Evolutionary conservation across 352 stramenopile species (phyloP).

Genomic region (Globisporangium orthogonon): DNA sequence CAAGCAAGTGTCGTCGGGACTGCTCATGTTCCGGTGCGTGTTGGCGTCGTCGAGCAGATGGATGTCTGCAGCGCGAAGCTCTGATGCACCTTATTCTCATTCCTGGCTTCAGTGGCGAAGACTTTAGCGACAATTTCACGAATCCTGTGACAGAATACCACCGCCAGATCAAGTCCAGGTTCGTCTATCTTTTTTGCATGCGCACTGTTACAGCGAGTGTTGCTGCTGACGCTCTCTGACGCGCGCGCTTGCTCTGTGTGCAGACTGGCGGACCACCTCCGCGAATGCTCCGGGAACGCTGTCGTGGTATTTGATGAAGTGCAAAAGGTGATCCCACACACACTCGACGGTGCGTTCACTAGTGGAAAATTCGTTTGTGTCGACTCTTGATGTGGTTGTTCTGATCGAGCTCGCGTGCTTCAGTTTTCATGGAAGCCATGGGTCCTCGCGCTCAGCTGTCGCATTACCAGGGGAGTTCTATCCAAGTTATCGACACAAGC

Average conservation of each 20-base stretch:
- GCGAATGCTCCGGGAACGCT: conserved; percentile 77
- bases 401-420: not conserved
- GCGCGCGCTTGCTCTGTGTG: not conserved
- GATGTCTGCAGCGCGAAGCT: not conserved
- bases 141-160: conserved; percentile 83
- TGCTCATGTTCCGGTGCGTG: conserved; percentile 29
- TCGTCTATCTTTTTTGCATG: not conserved
- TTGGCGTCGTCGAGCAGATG: not conserved
- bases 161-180: conserved; percentile 78
- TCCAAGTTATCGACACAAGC: conserved; percentile 60
- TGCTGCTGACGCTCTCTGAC: not conserved
- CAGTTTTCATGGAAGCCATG: conserved; percentile 74
- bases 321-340: conserved; percentile 88
- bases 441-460: conserved; percentile 63
- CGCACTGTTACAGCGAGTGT: not conserved
- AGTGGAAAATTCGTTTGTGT: not conserved
- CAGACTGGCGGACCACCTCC: conserved; percentile 75
- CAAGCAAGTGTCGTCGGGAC: conserved; percentile 52
- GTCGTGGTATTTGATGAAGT: conserved; percentile 91
- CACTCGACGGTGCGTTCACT: conserved; percentile 62
- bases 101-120: conserved; percentile 46
- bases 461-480: conserved; percentile 66
- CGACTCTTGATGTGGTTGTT: not conserved
- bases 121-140: conserved; percentile 81
- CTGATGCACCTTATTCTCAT: not conserved